Evolutionary conservation across 805 yeast genomes (phyloP).

Genomic region (Hanseniaspora meyeri): DNA sequence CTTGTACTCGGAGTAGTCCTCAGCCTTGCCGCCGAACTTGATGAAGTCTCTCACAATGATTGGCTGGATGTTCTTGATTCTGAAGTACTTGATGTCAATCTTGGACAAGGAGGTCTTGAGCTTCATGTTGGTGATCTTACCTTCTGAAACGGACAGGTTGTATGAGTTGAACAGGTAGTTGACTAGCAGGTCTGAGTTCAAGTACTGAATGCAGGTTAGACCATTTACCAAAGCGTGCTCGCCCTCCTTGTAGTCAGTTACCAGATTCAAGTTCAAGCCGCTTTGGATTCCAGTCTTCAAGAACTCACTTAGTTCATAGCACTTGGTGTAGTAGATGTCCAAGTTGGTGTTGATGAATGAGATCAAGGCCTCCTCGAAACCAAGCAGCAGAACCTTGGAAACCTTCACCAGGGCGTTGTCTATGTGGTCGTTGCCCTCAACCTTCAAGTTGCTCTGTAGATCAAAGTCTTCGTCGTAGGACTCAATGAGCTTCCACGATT

Average conservation of each 20-base stretch:
- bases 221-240: slow-evolving; percentile 12
- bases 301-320: slow-evolving; percentile 34
- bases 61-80: slow-evolving; percentile 13
- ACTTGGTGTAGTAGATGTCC: slow-evolving; percentile 61
- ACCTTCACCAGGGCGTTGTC: slow-evolving; percentile 12
- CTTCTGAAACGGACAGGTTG: slow-evolving; percentile 10
- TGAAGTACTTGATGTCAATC: slow-evolving; percentile 13
- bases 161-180: slow-evolving; percentile 7
- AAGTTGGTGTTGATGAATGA: slow-evolving; percentile 67
- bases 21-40: not conserved
- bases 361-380: slow-evolving; percentile 97
- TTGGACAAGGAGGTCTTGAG: slow-evolving; percentile 11
- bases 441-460: slow-evolving; percentile 21
- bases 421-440: slow-evolving; percentile 59
- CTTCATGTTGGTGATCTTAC: slow-evolving; percentile 11
- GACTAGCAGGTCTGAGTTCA: slow-evolving; percentile 2
- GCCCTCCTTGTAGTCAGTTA: slow-evolving; percentile 6
- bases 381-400: slow-evolving; percentile 33
- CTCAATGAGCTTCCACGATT: slow-evolving; percentile 7
- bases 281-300: slow-evolving; percentile 7
- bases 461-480: slow-evolving; percentile 8
- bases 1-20: slow-evolving; percentile 3
- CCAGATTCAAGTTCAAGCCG: slow-evolving; percentile 1
- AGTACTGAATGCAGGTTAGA: slow-evolving; percentile 11
- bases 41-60: slow-evolving; percentile 11